phyloP scores from a whole-genome alignment of 2,329 filamentous ascomycete species.

The Colletotrichum lentis region DNA sequence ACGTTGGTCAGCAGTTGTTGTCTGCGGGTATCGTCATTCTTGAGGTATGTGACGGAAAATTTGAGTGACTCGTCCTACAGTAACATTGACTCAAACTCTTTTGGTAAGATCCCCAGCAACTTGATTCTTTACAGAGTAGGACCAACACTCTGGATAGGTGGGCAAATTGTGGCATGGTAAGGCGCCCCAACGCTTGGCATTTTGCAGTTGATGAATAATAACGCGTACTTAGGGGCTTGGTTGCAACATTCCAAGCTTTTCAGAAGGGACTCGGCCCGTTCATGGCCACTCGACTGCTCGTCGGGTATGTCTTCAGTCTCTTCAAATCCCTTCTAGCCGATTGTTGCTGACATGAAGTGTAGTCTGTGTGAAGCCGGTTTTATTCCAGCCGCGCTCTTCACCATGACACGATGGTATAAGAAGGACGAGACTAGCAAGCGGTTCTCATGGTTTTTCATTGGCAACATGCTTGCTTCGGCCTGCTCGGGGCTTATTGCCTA shows the following conservation, averaged over 20 bases:
- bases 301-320: constrained; percentile 39
- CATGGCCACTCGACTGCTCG: constrained; percentile 50
- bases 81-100: background rate
- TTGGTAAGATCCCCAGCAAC: constrained; percentile 54
- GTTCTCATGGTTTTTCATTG: constrained; percentile 56
- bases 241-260: constrained; percentile 49
- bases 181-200: constrained; percentile 34
- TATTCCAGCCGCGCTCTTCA: constrained; percentile 58
- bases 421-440: constrained; percentile 55
- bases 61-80: background rate
- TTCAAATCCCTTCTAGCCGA: background rate
- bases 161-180: constrained; percentile 55
- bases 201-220: constrained; percentile 42
- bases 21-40: constrained; percentile 58
- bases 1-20: constrained; percentile 60
- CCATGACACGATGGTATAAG: constrained; percentile 59
- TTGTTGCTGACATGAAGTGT: background rate
- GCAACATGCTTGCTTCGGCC: constrained; percentile 53
- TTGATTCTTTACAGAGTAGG: constrained; percentile 57
- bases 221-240: constrained; percentile 45
- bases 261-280: constrained; percentile 44
- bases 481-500: constrained; percentile 54
- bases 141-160: constrained; percentile 56
- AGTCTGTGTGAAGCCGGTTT: constrained; percentile 51
- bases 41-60: constrained; percentile 42